phyloP scores from a whole-genome alignment of 208 protist genomes.

The Crithidia bombi region DNA sequence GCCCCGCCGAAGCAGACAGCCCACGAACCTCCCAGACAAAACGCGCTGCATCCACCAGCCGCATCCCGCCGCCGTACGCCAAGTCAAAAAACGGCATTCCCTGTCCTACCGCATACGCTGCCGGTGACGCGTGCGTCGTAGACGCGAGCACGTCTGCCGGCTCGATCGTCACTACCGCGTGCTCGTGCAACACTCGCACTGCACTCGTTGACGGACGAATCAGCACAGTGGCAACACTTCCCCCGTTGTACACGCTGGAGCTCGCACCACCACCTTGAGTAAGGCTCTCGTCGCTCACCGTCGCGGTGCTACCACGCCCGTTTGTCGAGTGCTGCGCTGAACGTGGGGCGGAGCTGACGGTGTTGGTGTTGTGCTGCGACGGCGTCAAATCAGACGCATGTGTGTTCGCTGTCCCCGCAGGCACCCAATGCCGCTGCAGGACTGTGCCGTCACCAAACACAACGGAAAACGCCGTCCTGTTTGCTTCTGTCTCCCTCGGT shows the following conservation, averaged over 20 bases:
- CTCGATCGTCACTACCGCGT: slow-evolving; percentile 65
- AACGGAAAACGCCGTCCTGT: slow-evolving; percentile 49
- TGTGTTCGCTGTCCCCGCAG: slow-evolving; percentile 13
- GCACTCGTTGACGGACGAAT: slow-evolving; percentile 54
- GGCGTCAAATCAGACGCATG: not conserved
- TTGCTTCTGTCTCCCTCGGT: not conserved
- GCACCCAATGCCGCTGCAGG: slow-evolving; percentile 50
- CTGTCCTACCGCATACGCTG: slow-evolving; percentile 70
- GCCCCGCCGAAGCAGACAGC: slow-evolving; percentile 44
- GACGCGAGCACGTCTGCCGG: slow-evolving; percentile 56
- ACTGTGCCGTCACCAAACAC: slow-evolving; percentile 79
- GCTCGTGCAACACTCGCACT: slow-evolving; percentile 75
- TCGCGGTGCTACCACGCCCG: not conserved
- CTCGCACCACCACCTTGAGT: not conserved
- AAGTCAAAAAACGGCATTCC: slow-evolving; percentile 86
- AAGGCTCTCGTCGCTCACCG: not conserved
- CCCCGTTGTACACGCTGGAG: slow-evolving; percentile 7
- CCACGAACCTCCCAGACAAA: slow-evolving; percentile 65
- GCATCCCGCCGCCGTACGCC: slow-evolving; percentile 68
- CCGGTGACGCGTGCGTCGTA: slow-evolving; percentile 34
- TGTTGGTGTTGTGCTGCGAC: not conserved
- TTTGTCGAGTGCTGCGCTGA: not conserved
- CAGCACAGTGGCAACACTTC: slow-evolving; percentile 63
- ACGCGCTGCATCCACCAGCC: slow-evolving; percentile 77
- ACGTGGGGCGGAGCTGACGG: not conserved